Conservation (phyloP, 2,329 filamentous ascomycete species). For the Diplodia corticola region DNA sequence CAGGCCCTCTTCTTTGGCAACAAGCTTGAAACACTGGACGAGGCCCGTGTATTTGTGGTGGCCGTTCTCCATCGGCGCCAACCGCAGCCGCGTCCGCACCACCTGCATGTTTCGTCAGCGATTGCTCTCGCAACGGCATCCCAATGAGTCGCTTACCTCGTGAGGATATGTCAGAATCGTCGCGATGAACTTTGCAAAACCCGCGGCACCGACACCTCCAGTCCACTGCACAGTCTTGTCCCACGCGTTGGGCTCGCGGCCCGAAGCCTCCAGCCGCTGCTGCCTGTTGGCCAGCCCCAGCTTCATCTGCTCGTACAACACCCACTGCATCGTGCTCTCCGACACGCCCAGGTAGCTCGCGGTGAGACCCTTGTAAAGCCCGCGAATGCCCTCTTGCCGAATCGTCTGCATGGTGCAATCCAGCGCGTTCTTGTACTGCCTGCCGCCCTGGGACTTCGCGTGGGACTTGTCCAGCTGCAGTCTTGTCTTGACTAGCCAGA, state of each 20-base stretch:
- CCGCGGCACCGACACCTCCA: slow-evolving; percentile 76
- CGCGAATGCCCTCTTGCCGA: slow-evolving; percentile 74
- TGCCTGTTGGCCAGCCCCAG: slow-evolving; percentile 66
- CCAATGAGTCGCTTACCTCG: slow-evolving; percentile 60
- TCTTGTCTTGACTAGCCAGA: slow-evolving; percentile 94
- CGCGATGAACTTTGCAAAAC: slow-evolving; percentile 81
- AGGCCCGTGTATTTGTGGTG: slow-evolving; percentile 84
- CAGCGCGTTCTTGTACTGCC: slow-evolving; percentile 82
- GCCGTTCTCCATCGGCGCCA: slow-evolving; percentile 73
- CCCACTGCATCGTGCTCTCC: slow-evolving; percentile 90
- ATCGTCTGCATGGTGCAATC: slow-evolving; percentile 86
- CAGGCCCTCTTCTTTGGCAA: slow-evolving; percentile 87
- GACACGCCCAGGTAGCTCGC: slow-evolving; percentile 89
- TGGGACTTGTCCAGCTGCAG: slow-evolving; percentile 88
- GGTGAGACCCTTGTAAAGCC: slow-evolving; percentile 86
- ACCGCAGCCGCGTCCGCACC: slow-evolving; percentile 78
- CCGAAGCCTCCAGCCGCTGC: slow-evolving; percentile 54
- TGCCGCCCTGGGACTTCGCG: slow-evolving; percentile 58
- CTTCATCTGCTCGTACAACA: slow-evolving; percentile 93
- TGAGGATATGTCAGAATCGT: slow-evolving; percentile 87
- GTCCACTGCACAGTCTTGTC: slow-evolving; percentile 76
- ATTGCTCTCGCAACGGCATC: background rate
- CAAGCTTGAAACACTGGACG: slow-evolving; percentile 81
- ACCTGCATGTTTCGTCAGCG: slow-evolving; percentile 52
- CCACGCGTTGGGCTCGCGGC: slow-evolving; percentile 66